Conservation (phyloP, 352 stramenopile species). For the Phytophthora megakarya region DNA sequence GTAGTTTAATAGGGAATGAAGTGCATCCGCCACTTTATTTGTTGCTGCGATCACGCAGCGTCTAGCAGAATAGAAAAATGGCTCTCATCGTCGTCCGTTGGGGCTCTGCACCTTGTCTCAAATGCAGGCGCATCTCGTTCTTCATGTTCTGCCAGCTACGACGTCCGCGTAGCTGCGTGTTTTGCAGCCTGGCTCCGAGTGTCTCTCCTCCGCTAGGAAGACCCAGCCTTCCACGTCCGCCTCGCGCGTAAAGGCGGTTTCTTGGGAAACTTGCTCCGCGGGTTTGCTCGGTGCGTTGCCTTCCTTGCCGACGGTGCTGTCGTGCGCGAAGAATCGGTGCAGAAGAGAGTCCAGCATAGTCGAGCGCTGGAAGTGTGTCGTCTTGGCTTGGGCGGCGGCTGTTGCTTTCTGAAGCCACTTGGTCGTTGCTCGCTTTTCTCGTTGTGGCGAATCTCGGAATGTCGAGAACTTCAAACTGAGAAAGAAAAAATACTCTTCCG, state of each 20-base stretch:
- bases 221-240: constrained; percentile 57
- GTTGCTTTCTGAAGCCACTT: not conserved
- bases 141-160: constrained; percentile 37
- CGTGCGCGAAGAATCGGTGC: constrained; percentile 38
- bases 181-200: constrained; percentile 23
- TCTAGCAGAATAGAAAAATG: constrained; percentile 15
- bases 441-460: constrained; percentile 8
- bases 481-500: constrained; percentile 22
- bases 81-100: constrained; percentile 8
- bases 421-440: constrained; percentile 12
- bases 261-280: constrained; percentile 29
- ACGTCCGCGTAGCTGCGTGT: constrained; percentile 53
- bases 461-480: constrained; percentile 27
- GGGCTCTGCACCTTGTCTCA: not conserved
- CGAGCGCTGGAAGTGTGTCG: constrained; percentile 2
- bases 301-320: constrained; percentile 15
- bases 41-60: constrained; percentile 9
- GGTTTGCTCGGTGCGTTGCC: constrained; percentile 5
- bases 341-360: constrained; percentile 46
- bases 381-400: not conserved
- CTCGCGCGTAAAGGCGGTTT: constrained; percentile 42
- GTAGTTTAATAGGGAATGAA: constrained; percentile 29
- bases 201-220: constrained; percentile 43
- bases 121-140: not conserved
- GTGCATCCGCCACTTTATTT: constrained; percentile 16